phyloP scores from a whole-genome alignment of 352 stramenopile genomes.

The Globisporangium solare region DNA sequence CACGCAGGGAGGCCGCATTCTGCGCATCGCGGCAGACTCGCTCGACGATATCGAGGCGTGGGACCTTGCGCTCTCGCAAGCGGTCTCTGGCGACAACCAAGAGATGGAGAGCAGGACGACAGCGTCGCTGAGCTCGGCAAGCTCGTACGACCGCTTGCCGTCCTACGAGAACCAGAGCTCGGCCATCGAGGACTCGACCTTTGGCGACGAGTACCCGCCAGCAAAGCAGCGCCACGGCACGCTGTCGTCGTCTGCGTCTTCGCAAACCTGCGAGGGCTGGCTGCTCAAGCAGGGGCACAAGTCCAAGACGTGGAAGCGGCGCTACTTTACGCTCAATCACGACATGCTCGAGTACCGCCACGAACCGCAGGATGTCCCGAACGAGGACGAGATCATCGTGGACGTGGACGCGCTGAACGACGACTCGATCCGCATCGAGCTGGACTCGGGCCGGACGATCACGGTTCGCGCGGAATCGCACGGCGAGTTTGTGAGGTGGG shows the following conservation, averaged over 20 bases:
- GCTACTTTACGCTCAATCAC: conserved; percentile 58
- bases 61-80: conserved; percentile 23
- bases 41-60: conserved; percentile 34
- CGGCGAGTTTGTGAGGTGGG: conserved; percentile 50
- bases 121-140: background rate
- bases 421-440: conserved; percentile 39
- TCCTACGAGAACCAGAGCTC: background rate
- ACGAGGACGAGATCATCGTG: conserved; percentile 40
- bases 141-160: background rate
- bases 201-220: background rate
- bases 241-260: background rate
- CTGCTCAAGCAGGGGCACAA: conserved; percentile 47
- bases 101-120: background rate
- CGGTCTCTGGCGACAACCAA: conserved; percentile 6
- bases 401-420: conserved; percentile 34
- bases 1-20: conserved; percentile 16
- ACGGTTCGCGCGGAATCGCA: conserved; percentile 41
- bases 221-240: background rate
- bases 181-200: background rate
- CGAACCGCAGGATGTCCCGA: conserved; percentile 36
- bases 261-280: conserved; percentile 39
- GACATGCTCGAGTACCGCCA: conserved; percentile 63
- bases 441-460: conserved; percentile 47
- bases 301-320: conserved; percentile 47
- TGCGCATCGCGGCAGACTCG: conserved; percentile 31